phyloP scores from a whole-genome alignment of 1,139 yeast genomes.

The Yamadazyma atlantica region DNA sequence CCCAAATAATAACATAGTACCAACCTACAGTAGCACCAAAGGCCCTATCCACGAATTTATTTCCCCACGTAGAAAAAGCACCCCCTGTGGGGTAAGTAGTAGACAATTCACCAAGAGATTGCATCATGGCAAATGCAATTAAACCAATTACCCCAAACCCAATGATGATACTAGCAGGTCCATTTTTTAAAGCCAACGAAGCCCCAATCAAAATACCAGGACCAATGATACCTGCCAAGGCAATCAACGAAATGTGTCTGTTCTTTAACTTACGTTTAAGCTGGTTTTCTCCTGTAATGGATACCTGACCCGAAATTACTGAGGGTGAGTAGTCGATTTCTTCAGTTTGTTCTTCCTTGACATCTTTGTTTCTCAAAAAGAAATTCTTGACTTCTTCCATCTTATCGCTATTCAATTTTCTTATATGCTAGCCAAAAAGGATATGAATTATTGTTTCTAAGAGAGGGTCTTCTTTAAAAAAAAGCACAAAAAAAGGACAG shows the following conservation, averaged over 20 bases:
- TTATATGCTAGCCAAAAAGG: background rate
- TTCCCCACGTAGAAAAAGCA: slow-evolving; percentile 54
- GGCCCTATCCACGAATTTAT: slow-evolving; percentile 54
- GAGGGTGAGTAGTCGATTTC: slow-evolving; percentile 1
- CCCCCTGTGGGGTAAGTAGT: slow-evolving; percentile 54
- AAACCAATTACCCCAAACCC: slow-evolving; percentile 53
- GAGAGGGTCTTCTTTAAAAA: background rate
- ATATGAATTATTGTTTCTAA: background rate
- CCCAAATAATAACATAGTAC: slow-evolving; percentile 63
- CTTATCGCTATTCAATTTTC: too few species aligned
- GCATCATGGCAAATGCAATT: slow-evolving; percentile 59
- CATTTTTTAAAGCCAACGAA: slow-evolving; percentile 42
- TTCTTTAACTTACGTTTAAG: slow-evolving; percentile 37
- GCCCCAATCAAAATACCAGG: slow-evolving; percentile 55
- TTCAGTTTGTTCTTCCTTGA: background rate
- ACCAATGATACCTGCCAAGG: slow-evolving; percentile 56
- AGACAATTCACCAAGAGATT: slow-evolving; percentile 56
- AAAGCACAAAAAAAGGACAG: background rate
- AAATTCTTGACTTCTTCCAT: slow-evolving; percentile 1
- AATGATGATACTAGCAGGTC: slow-evolving; percentile 46
- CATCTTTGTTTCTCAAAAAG: background rate
- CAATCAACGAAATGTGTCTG: slow-evolving; percentile 46
- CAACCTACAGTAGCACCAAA: slow-evolving; percentile 63
- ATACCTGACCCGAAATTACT: slow-evolving; percentile 1
- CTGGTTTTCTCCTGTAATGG: slow-evolving; percentile 3